Percentiles rank a stretch among this genome's conserved stretches.
Evolutionary conservation across 805 yeast genomes (phyloP).

Genomic region (Saturnispora sanitii): DNA sequence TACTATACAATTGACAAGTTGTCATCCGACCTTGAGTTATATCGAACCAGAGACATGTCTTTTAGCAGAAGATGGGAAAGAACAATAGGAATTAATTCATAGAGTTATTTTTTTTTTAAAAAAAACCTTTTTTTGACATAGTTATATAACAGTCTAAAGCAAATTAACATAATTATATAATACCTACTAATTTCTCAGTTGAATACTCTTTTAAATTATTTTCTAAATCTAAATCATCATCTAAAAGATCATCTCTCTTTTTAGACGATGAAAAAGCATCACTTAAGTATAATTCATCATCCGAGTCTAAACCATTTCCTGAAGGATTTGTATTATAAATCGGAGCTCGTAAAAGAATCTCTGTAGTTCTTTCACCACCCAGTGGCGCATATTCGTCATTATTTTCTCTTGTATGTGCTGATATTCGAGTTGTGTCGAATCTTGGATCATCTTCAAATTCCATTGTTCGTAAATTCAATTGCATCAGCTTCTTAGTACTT

Average conservation of each 20-base stretch:
- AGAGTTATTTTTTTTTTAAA: too few species aligned
- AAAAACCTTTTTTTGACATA: too few species aligned
- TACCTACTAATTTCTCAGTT: slow-evolving; percentile 6
- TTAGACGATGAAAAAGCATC: neutral
- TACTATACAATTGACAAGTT: slow-evolving; percentile 7
- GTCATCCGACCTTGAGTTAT: slow-evolving; percentile 7
- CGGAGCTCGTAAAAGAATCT: neutral
- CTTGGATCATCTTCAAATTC: slow-evolving; percentile 3
- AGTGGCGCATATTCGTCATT: neutral
- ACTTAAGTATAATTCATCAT: slow-evolving; percentile 5
- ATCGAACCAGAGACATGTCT: slow-evolving; percentile 17
- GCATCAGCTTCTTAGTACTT: slow-evolving; percentile 4
- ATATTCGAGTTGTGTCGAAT: neutral
- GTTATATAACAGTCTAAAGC: too few species aligned
- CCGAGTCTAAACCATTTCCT: slow-evolving; percentile 1
- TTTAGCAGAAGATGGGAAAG: too few species aligned
- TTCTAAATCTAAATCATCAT: neutral
- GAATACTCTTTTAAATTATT: neutral
- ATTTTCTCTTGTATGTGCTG: too few species aligned
- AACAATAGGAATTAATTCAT: too few species aligned
- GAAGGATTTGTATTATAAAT: slow-evolving; percentile 9
- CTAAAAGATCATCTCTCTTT: neutral
- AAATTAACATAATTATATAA: neutral
- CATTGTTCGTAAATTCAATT: slow-evolving; percentile 4
- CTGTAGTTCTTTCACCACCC: neutral